These are phyloP conservation scores for Priceomyces castillae DNA, from an alignment of 805 yeast species.

Conservation along the genomic window DNA sequence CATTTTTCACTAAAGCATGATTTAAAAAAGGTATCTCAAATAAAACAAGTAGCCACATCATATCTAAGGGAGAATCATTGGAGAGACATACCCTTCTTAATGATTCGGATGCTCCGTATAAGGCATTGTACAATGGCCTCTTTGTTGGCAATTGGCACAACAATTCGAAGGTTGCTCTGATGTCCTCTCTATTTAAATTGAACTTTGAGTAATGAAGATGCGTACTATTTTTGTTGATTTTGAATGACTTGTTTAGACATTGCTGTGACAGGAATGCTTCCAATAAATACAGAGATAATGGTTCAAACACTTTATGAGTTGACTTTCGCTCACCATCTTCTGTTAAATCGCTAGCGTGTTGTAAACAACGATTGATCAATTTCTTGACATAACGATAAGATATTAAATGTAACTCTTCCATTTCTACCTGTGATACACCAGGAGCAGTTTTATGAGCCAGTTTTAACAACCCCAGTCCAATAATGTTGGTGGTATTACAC, in stretches of 20 bases:
- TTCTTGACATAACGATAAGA: conserved; percentile 32
- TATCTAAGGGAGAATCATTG: conserved; percentile 38
- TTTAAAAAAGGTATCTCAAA: conserved; percentile 66
- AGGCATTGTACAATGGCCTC: conserved; percentile 55
- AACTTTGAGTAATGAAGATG: conserved; percentile 43
- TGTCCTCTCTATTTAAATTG: conserved; percentile 49
- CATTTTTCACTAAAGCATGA: conserved; percentile 40
- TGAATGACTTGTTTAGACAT: conserved; percentile 57
- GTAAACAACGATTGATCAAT: conserved; percentile 34
- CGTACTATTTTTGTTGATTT: conserved; percentile 20
- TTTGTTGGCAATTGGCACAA: conserved; percentile 55
- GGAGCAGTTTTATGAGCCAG: conserved; percentile 5
- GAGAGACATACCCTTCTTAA: conserved; percentile 48
- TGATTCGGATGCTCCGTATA: conserved; percentile 50
- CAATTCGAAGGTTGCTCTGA: conserved; percentile 45
- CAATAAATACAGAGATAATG: conserved; percentile 48
- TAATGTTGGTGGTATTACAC: conserved; percentile 51
- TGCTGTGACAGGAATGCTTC: conserved; percentile 46
- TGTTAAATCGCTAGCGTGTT: conserved; percentile 12
- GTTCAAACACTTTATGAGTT: conserved; percentile 40
- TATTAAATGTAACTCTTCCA: conserved; percentile 15
- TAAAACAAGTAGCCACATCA: conserved; percentile 62
- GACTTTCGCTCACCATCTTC: conserved; percentile 18
- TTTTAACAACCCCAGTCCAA: conserved; percentile 9
- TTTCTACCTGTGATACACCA: conserved; percentile 6